Evolutionary conservation across 305 asterid species (phyloP).

Genomic region (Petunia hybrid): DNA sequence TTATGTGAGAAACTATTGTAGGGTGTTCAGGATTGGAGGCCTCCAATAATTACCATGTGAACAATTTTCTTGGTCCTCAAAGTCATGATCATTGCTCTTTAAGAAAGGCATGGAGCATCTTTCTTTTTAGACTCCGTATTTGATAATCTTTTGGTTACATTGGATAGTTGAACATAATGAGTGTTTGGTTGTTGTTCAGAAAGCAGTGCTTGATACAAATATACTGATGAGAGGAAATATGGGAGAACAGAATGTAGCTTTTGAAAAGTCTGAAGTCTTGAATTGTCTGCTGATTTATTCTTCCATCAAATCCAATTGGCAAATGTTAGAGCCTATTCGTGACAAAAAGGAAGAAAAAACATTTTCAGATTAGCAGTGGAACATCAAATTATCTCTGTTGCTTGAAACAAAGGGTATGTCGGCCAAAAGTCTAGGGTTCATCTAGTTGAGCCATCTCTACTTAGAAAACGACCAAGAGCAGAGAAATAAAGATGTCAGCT

Average conservation of each 20-base stretch:
- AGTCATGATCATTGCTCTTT: neutral
- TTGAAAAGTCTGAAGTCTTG: too few relatives aligned
- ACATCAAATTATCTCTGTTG: slow-evolving; percentile 22
- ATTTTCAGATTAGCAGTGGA: slow-evolving; percentile 19
- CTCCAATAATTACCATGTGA: neutral
- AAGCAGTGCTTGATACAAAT: slow-evolving; percentile 13
- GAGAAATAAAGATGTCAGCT: neutral
- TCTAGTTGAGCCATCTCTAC: slow-evolving; percentile 13
- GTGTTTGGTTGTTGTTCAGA: slow-evolving; percentile 21
- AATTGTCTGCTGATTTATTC: slow-evolving; percentile 20
- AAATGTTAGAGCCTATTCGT: slow-evolving; percentile 11
- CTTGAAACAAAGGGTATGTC: slow-evolving; percentile 20
- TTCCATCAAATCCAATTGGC: neutral
- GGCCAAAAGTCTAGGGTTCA: slow-evolving; percentile 11
- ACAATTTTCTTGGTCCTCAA: neutral
- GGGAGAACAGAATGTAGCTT: slow-evolving; percentile 5
- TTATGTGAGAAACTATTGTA: neutral
- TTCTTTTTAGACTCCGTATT: slow-evolving; percentile 1
- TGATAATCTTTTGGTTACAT: slow-evolving; percentile 4
- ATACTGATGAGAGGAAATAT: slow-evolving; percentile 28
- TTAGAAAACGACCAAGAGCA: neutral
- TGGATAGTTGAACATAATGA: slow-evolving; percentile 17
- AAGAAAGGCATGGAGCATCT: neutral
- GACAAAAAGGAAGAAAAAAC: neutral
- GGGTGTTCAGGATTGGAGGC: slow-evolving; percentile 23